phyloP scores from a whole-genome alignment of 2,329 filamentous ascomycete species.

The Fusarium pseudocircinatum region DNA sequence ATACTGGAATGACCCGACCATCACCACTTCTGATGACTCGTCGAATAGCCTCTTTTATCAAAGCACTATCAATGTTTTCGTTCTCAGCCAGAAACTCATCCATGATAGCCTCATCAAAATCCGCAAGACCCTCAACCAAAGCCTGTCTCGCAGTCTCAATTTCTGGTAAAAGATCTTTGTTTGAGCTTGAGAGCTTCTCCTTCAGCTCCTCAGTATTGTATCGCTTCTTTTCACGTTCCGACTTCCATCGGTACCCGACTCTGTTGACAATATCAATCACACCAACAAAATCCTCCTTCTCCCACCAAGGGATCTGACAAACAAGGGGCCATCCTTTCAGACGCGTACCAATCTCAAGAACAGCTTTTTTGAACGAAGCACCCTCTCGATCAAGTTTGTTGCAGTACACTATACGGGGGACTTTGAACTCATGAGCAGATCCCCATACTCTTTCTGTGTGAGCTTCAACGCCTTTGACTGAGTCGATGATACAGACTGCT shows the following conservation, averaged over 20 bases:
- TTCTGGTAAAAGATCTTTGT: conserved; percentile 70
- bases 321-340: conserved; percentile 87
- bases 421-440: conserved; percentile 85
- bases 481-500: conserved; percentile 91
- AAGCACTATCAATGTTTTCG: conserved; percentile 73
- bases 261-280: conserved; percentile 85
- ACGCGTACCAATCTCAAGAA: conserved; percentile 84
- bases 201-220: conserved; percentile 45
- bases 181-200: conserved; percentile 54
- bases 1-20: conserved; percentile 83
- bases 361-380: conserved; percentile 81
- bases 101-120: conserved; percentile 87
- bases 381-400: conserved; percentile 84
- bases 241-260: conserved; percentile 77
- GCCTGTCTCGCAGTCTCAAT: conserved; percentile 78
- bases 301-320: conserved; percentile 96
- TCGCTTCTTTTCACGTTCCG: conserved; percentile 52
- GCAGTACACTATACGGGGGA: conserved; percentile 81
- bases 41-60: conserved; percentile 79
- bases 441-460: conserved; percentile 97
- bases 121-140: conserved; percentile 84
- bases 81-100: conserved; percentile 84
- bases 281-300: conserved; percentile 80
- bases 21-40: conserved; percentile 73
- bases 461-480: conserved; percentile 92